These are phyloP conservation scores for Annulohypoxylon stygium DNA, from an alignment of 495 filamentous ascomycete genomes.

Conservation along the genomic window DNA sequence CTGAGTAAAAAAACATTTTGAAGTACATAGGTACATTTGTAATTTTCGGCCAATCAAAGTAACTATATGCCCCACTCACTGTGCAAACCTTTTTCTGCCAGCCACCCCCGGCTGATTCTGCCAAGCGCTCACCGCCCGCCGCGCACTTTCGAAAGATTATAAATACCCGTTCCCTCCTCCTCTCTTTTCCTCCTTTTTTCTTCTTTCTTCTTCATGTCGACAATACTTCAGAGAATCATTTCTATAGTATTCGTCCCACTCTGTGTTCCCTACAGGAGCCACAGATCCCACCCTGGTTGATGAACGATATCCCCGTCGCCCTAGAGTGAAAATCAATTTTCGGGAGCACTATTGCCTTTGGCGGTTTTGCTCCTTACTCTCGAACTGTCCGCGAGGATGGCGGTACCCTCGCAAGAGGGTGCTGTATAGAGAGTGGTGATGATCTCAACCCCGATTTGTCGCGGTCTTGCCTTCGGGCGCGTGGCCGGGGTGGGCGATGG, in stretches of 20 bases:
- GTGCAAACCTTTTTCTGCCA: background rate
- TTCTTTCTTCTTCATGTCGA: conserved; percentile 53
- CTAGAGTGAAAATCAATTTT: conserved; percentile 67
- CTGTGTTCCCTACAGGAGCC: conserved; percentile 81
- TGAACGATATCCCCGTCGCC: conserved; percentile 70
- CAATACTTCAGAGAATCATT: conserved; percentile 70
- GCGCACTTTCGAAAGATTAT: conserved; percentile 45
- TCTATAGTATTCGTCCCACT: conserved; percentile 87
- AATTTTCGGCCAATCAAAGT: background rate
- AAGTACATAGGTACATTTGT: background rate
- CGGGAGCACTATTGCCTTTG: conserved; percentile 44
- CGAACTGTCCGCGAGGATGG: conserved; percentile 65
- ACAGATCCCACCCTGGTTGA: conserved; percentile 75
- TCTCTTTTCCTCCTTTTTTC: conserved; percentile 39
- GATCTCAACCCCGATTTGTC: conserved; percentile 69
- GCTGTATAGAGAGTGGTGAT: conserved; percentile 73
- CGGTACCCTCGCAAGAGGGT: conserved; percentile 51
- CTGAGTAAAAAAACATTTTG: background rate
- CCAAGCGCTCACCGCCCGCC: background rate
- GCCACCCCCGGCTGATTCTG: conserved; percentile 20
- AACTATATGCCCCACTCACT: background rate
- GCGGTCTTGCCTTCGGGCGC: conserved; percentile 67
- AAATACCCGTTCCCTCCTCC: conserved; percentile 38
- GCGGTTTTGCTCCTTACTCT: conserved; percentile 56
- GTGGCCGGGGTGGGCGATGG: conserved; percentile 69